Percentiles rank a stretch among this genome's conserved stretches.
Conservation (phyloP, 306 rosid genomes). For the Canavalia gladiata region DNA sequence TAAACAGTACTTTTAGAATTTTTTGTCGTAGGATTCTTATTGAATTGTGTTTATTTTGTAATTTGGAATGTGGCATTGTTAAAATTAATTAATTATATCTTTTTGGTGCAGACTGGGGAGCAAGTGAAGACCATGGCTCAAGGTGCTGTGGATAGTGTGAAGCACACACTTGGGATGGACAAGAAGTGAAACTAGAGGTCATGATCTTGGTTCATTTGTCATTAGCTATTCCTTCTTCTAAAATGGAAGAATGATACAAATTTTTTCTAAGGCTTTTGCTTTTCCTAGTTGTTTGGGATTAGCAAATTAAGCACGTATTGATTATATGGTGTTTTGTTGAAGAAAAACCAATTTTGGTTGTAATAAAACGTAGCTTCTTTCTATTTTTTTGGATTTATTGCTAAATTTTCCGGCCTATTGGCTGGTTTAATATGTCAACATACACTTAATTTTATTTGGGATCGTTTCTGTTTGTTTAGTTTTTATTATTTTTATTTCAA, state of each 20-base stretch:
- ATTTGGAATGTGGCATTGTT: not conserved
- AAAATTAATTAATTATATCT: not conserved
- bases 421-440: too few species aligned
- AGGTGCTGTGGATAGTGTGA: conserved; percentile 66
- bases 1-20: not conserved
- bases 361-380: conserved; percentile 39
- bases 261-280: not conserved
- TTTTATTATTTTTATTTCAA: too few species aligned
- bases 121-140: conserved; percentile 73
- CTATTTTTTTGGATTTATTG: not conserved
- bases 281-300: conserved; percentile 48
- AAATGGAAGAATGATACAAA: conserved; percentile 33
- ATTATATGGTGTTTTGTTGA: conserved; percentile 7
- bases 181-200: conserved; percentile 45
- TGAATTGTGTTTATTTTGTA: conserved; percentile 4
- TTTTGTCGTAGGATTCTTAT: not conserved
- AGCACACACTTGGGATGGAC: conserved; percentile 73
- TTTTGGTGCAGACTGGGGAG: conserved; percentile 64
- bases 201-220: not conserved
- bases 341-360: conserved; percentile 28
- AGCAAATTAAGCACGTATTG: conserved; percentile 36
- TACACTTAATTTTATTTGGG: too few species aligned
- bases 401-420: not conserved
- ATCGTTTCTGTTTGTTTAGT: too few species aligned
- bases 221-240: conserved; percentile 24